Base-by-base conservation (phyloP, 2,329 filamentous ascomycete species). In the Zymoseptoria crescenta region DNA sequence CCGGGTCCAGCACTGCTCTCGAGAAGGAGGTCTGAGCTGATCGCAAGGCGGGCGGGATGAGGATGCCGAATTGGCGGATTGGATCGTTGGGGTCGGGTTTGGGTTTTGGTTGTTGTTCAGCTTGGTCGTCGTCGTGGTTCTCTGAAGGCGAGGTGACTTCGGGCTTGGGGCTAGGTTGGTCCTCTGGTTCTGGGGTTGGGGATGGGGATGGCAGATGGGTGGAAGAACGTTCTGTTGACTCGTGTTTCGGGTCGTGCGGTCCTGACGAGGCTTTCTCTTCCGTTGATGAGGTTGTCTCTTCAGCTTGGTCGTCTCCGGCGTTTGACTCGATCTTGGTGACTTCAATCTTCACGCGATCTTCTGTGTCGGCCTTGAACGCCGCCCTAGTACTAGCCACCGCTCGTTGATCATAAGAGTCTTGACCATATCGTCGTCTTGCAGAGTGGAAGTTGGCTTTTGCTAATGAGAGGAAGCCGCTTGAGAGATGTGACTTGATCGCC, bases 401-500 rank as follows among this genome's bases (percentile, higher is more conserved):
- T 52, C 88, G 81, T 64, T 84, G 81, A 72, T 92, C 87, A 70
- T 89, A 93, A 68, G 83, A 81, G 66, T 89, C 86, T 63, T 78
- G 80, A 2, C 87, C 88, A 70, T 87, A 91, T 49, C 83, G 79
- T 62, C 85, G 82, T 10, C 63, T 61, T 21, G 62, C 82, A 77
- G 69, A 83, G 28, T 82, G 77, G 73, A 89, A 91, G 74, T 91
- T 91, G 62, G 89, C 88, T 59, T 88, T 82, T n/a, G 88, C 86
- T 49, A 92, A 78, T 64, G 76, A 74, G 29, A 81, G 68, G 62
- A 73, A 79, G 6, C 76, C 78, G 55, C 75, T 74, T 20, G 80
- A 75, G 63, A 89, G 81, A 20, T 82, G 74, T 10, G 71, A 69
- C 50, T 77, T 76, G 45, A 91, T 79, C 50, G 79, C 71, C 27